Conservation (phyloP, 805 yeast genomes). For the Zygosaccharomyces rouxii region DNA sequence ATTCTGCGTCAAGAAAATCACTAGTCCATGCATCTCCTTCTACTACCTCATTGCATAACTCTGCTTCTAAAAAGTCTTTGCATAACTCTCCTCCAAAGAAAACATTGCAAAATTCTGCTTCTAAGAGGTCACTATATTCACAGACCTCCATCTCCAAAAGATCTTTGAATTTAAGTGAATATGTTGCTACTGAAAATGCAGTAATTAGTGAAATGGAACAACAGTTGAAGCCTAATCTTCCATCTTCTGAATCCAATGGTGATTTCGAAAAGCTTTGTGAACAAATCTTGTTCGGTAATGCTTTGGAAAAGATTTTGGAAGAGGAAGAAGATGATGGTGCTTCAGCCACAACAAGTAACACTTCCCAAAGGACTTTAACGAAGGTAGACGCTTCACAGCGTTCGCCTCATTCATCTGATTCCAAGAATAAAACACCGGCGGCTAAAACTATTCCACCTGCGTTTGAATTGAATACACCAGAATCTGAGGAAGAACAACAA, state of each 20-base stretch:
- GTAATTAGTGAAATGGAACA: slow-evolving; percentile 1
- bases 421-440: not conserved
- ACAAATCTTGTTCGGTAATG: slow-evolving; percentile 30
- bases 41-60: slow-evolving; percentile 4
- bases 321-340: slow-evolving; percentile 20
- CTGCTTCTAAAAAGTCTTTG: slow-evolving; percentile 21
- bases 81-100: slow-evolving; percentile 13
- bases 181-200: slow-evolving; percentile 16
- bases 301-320: slow-evolving; percentile 25
- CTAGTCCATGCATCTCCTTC: slow-evolving; percentile 10
- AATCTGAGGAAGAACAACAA: not conserved
- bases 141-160: slow-evolving; percentile 34
- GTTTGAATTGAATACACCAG: slow-evolving; percentile 2
- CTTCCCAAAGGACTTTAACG: slow-evolving; percentile 7
- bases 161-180: slow-evolving; percentile 33
- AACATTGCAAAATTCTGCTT: slow-evolving; percentile 30
- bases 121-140: slow-evolving; percentile 34
- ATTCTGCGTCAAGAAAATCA: slow-evolving; percentile 16
- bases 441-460: slow-evolving; percentile 6
- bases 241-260: slow-evolving; percentile 19
- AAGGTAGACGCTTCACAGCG: not conserved
- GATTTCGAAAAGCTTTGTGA: slow-evolving; percentile 34
- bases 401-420: not conserved
- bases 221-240: slow-evolving; percentile 19
- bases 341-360: not conserved